Evolutionary conservation across 441 rosid species (phyloP).

Genomic region (Eruca vesicaria): DNA sequence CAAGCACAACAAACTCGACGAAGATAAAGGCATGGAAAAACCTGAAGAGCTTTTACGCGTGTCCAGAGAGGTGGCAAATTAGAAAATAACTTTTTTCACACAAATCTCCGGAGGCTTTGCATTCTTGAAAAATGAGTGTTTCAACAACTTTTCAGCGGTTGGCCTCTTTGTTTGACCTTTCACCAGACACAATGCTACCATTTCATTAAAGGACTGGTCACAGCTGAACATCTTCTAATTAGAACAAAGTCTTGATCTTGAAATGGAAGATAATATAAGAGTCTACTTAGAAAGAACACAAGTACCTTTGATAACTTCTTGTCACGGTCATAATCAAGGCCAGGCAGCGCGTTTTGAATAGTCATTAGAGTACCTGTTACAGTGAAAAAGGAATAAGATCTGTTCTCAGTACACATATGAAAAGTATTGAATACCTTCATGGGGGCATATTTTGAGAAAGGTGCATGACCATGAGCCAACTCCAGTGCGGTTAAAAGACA

Average conservation of each 20-base stretch:
- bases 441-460: conserved; percentile 94
- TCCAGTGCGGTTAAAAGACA: conserved; percentile 94
- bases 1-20: neutral
- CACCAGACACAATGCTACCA: conserved; percentile 93
- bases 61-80: conserved; percentile 82
- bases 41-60: conserved; percentile 77
- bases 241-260: conserved; percentile 20
- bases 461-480: conserved; percentile 97
- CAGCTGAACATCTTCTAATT: conserved; percentile 24
- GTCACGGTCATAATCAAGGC: conserved; percentile 88
- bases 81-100: conserved; percentile 55
- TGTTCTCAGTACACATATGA: neutral
- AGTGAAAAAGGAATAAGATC: conserved; percentile 30
- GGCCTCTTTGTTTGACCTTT: conserved; percentile 89
- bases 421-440: conserved; percentile 62
- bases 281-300: conserved; percentile 24
- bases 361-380: conserved; percentile 89
- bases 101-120: conserved; percentile 77
- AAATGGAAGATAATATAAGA: neutral
- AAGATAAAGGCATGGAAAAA: conserved; percentile 34
- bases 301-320: conserved; percentile 83
- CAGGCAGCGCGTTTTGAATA: conserved; percentile 93
- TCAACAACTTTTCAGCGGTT: conserved; percentile 67
- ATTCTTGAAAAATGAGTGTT: conserved; percentile 86
- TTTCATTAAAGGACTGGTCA: conserved; percentile 86